Evolutionary conservation across 2,329 filamentous ascomycete genomes (phyloP).

Genomic region (Venturia oleaginea): DNA sequence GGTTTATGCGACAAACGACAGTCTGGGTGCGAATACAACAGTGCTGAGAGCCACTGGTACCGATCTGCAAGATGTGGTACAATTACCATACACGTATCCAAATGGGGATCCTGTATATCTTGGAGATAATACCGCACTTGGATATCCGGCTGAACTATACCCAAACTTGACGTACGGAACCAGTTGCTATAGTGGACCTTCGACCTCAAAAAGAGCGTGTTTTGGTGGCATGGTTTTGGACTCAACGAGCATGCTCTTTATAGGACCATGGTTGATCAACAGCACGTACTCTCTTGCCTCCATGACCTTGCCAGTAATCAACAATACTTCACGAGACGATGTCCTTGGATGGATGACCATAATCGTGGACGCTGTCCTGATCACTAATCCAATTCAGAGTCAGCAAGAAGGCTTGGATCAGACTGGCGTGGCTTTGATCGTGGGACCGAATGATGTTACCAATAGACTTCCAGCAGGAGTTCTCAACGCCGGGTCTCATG

Average conservation of each 20-base stretch:
- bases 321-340: conserved; percentile 48
- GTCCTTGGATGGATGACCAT: conserved; percentile 79
- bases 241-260: conserved; percentile 51
- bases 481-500: conserved; percentile 21
- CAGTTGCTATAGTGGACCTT: conserved; percentile 14
- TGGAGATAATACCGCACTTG: conserved; percentile 45
- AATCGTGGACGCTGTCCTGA: conserved; percentile 57
- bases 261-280: conserved; percentile 69
- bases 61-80: conserved; percentile 37
- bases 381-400: conserved; percentile 30
- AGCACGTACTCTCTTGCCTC: conserved; percentile 67
- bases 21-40: conserved; percentile 43
- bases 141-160: conserved; percentile 64
- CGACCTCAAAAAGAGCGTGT: conserved; percentile 23
- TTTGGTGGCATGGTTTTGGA: conserved; percentile 37
- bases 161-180: conserved; percentile 64
- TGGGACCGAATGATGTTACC: conserved; percentile 57
- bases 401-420: conserved; percentile 61
- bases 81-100: conserved; percentile 51
- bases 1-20: conserved; percentile 56
- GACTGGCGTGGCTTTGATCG: conserved; percentile 60
- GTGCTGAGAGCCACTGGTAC: conserved; percentile 57
- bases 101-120: conserved; percentile 53
- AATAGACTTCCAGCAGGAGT: conserved; percentile 43
- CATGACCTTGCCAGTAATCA: conserved; percentile 69